Evolutionary conservation across 2,329 filamentous ascomycete genomes (phyloP), one percentile per base, ranked within the genome.

Genomic region (Verruconis gallopava): DNA sequence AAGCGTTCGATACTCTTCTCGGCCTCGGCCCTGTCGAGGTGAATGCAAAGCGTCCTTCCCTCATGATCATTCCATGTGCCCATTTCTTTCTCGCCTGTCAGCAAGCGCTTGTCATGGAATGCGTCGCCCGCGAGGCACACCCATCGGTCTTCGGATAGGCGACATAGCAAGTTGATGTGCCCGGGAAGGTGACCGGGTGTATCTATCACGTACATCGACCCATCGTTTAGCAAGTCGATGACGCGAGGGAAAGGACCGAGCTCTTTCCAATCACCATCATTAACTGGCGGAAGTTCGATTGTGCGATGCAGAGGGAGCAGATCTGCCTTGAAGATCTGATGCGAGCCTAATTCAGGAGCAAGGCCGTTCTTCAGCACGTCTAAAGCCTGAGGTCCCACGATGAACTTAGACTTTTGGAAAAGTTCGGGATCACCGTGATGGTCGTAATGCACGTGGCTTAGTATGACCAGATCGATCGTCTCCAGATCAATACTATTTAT

Each of bases 381-480:
- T 14, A 65, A 47, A 1, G 65, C 64, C 4, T 68, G 68, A 3
- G 60, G 56, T 0, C 73, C 73, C 6, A 75, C 66, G 3, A 70
- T 48, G 47, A 76, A 73, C 2, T 58, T 57, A 0, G 69, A 60
- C 11, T 58, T 53, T 0, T 60, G 46, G 47, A 73, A 76, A 48
- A 74, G 69, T 1, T 58, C 54, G 0, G 71, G 68, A 3, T 69
- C 72, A n/a, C 72, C 73, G 28, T 69, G 61, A 46, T 76, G 73
- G 48, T 77, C 72, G 62, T 69, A 75, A 49, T 77, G 72, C 0
- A 71, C 61, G 45, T 77, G 73, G 48, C 65, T 69, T 1, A 73
- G 52, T 5, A 75, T 56, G 3, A 70, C 57, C 4, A 55, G 53
- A 42, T 67, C 52, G 12, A 67, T 53, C 5, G 59, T 55, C 5